A percentile compares a stretch with the other conserved stretches of the same genome.
These are phyloP conservation scores for Anisodus acutangulus DNA, from an alignment of 257 asterid genomes.

Conservation along the genomic window DNA sequence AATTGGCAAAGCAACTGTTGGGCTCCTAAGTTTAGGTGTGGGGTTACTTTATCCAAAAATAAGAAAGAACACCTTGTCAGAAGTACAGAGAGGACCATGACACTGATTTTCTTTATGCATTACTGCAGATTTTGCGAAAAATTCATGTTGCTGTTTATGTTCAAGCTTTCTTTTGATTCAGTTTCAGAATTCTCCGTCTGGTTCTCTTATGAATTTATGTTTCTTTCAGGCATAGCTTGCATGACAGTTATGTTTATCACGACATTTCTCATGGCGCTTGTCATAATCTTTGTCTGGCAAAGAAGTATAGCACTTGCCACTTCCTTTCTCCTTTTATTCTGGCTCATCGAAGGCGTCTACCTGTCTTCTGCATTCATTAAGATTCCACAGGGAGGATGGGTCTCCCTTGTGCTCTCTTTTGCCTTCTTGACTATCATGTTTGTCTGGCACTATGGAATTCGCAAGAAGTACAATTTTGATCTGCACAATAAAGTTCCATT, in stretches of 20 bases:
- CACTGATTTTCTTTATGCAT: not conserved
- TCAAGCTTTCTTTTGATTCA: conserved; percentile 13
- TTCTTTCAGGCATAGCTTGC: conserved; percentile 83
- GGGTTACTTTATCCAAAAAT: not conserved
- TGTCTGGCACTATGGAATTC: conserved; percentile 95
- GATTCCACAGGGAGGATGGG: conserved; percentile 97
- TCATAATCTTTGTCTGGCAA: conserved; percentile 87
- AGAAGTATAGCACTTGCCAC: conserved; percentile 53
- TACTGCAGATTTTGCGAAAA: not conserved
- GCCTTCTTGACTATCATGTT: conserved; percentile 76
- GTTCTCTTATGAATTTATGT: conserved; percentile 25
- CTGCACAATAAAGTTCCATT: conserved; percentile 88
- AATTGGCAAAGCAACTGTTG: conserved; percentile 6
- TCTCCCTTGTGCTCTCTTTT: conserved; percentile 70
- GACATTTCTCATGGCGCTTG: conserved; percentile 88
- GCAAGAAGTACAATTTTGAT: conserved; percentile 86
- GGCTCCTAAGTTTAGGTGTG: not conserved
- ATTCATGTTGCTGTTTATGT: not conserved
- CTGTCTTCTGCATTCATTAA: conserved; percentile 64
- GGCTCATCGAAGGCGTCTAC: conserved; percentile 68
- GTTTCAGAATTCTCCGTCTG: not conserved
- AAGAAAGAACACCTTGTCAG: not conserved
- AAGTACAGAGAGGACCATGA: not conserved
- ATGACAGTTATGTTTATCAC: conserved; percentile 94
- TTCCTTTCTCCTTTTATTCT: conserved; percentile 68